Conservation (phyloP, 768 basidiomycete species). For the Clitopilus passeckerianus region DNA sequence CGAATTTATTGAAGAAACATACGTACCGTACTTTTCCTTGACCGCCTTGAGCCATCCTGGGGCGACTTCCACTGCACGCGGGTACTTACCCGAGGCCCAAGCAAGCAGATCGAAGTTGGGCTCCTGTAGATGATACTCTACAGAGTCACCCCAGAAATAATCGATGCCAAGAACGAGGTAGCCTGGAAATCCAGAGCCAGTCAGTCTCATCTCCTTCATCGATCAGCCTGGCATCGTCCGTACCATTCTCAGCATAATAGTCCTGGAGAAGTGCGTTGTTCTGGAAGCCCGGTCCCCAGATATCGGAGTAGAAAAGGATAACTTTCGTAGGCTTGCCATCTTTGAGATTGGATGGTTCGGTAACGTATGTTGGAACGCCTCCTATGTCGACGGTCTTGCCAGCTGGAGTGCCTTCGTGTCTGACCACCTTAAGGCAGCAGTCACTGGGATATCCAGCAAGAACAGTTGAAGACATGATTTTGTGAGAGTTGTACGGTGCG, state of each 20-base stretch:
- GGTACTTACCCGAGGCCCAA: neutral
- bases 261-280: constrained; percentile 61
- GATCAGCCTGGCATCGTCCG: too few relatives aligned
- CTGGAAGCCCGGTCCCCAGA: constrained; percentile 54
- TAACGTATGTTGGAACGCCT: constrained; percentile 49
- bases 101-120: constrained; percentile 4
- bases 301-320: constrained; percentile 55
- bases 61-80: neutral
- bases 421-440: constrained; percentile 47
- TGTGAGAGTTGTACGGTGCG: neutral
- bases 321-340: constrained; percentile 22
- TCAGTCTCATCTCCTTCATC: neutral
- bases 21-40: constrained; percentile 28
- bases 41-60: constrained; percentile 52
- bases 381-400: constrained; percentile 35
- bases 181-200: constrained; percentile 32
- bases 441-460: constrained; percentile 44
- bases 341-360: constrained; percentile 27
- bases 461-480: neutral
- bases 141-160: constrained; percentile 58
- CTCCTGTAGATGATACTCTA: constrained; percentile 32
- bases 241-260: constrained; percentile 58
- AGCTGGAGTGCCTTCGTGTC: constrained; percentile 43
- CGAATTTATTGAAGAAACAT: neutral
- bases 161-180: constrained; percentile 57